Evolutionary conservation across 2,329 filamentous ascomycete species (phyloP).

Genomic region (Leptodontidium sp.): DNA sequence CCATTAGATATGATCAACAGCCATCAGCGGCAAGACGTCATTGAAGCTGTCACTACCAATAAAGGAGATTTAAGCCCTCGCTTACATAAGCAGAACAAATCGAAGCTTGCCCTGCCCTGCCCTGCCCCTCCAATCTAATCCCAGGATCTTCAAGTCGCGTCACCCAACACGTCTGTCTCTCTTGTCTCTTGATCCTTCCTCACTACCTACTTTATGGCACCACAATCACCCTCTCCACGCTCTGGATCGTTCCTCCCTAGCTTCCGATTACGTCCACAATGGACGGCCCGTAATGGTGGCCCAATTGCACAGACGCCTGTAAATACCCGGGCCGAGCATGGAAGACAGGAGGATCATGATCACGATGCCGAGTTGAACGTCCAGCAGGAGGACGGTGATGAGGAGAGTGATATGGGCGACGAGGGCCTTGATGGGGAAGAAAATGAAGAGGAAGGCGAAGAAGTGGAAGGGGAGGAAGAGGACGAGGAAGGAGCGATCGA

Average conservation of each 20-base stretch:
- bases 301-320: constrained; percentile 24
- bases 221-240: constrained; percentile 24
- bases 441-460: constrained; percentile 40
- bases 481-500: constrained; percentile 49
- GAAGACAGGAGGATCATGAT: not conserved
- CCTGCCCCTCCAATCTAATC: not conserved
- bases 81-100: constrained; percentile 9
- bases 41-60: constrained; percentile 8
- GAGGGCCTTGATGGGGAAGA: constrained; percentile 37
- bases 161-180: constrained; percentile 6
- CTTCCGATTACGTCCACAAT: constrained; percentile 23
- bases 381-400: constrained; percentile 12
- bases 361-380: not conserved
- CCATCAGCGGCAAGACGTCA: not conserved
- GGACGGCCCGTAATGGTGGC: constrained; percentile 21
- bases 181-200: not conserved
- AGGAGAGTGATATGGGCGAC: constrained; percentile 31
- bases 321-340: constrained; percentile 29
- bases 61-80: not conserved
- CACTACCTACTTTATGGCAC: constrained; percentile 16
- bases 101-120: not conserved
- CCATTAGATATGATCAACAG: not conserved
- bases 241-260: constrained; percentile 18
- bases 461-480: constrained; percentile 43
- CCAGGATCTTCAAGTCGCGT: constrained; percentile 25